These are phyloP conservation scores for Ceratobasidium sp. DNA, from an alignment of 1,284 basidiomycete species.

Conservation along the genomic window DNA sequence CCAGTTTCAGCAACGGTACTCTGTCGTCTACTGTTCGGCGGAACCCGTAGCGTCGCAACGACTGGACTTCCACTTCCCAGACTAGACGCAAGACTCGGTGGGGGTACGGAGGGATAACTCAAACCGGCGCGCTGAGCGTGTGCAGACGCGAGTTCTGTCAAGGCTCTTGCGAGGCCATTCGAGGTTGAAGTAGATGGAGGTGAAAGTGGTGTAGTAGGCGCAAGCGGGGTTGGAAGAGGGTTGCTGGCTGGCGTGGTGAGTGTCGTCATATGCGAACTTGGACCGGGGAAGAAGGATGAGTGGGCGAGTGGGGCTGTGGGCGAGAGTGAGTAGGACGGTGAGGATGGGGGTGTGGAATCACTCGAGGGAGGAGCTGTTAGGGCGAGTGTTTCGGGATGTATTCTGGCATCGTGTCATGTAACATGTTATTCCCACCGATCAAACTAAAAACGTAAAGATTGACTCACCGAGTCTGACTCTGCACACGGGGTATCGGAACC, in stretches of 20 bases:
- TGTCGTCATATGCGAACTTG: constrained; percentile 55
- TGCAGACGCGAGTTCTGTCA: constrained; percentile 55
- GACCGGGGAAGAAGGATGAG: constrained; percentile 56
- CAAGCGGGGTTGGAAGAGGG: constrained; percentile 37
- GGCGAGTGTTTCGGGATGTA: constrained; percentile 51
- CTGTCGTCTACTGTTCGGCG: constrained; percentile 36
- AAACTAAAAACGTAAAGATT: too few species aligned
- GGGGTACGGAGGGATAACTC: constrained; percentile 75
- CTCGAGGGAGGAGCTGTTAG: constrained; percentile 58
- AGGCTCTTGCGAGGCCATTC: constrained; percentile 69
- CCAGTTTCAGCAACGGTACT: constrained; percentile 74
- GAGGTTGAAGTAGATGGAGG: constrained; percentile 67
- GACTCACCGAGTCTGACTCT: too few species aligned
- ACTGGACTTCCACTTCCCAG: constrained; percentile 70
- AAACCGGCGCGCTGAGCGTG: constrained; percentile 52
- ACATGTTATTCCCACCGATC: not conserved
- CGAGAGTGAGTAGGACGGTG: constrained; percentile 70
- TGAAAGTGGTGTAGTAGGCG: constrained; percentile 13
- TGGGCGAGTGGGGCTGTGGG: constrained; percentile 64
- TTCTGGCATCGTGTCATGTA: too few species aligned
- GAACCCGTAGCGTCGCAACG: constrained; percentile 57
- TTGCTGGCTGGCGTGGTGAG: constrained; percentile 32
- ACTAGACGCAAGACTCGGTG: constrained; percentile 76
- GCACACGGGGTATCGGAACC: too few species aligned
- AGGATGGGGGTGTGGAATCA: constrained; percentile 73